These are phyloP conservation scores for Ustilago esculenta DNA, from an alignment of 1,284 basidiomycete genomes.

Conservation along the genomic window DNA sequence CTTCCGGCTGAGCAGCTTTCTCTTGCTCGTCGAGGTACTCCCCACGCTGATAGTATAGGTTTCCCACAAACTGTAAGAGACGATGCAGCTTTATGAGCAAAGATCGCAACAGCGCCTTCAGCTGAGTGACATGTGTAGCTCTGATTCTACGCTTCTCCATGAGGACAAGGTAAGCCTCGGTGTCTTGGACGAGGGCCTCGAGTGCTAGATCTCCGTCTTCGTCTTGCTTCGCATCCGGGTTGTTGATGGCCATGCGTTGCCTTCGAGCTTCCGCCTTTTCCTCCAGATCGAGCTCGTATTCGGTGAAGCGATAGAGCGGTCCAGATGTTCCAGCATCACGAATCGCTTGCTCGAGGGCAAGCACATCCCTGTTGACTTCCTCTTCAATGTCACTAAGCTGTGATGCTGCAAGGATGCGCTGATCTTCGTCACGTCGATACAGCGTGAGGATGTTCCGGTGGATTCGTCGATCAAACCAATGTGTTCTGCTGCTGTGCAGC, in stretches of 20 bases:
- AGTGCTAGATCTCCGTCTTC: constrained; percentile 16
- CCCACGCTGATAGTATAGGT: constrained; percentile 59
- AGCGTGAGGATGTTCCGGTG: constrained; percentile 50
- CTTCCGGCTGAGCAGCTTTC: neutral
- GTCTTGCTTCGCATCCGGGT: neutral
- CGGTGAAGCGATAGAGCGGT: constrained; percentile 49
- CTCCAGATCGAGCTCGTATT: constrained; percentile 32
- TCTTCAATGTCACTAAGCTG: constrained; percentile 34
- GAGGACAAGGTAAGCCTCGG: constrained; percentile 16
- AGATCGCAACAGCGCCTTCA: constrained; percentile 40
- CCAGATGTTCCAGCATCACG: constrained; percentile 25
- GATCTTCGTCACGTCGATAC: constrained; percentile 49
- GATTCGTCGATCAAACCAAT: constrained; percentile 42
- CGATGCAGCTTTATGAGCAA: constrained; percentile 58
- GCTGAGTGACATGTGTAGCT: constrained; percentile 26
- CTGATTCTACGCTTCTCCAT: constrained; percentile 30
- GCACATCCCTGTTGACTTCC: constrained; percentile 31
- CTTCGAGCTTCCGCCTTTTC: constrained; percentile 20
- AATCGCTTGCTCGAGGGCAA: constrained; percentile 35
- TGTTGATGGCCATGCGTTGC: neutral
- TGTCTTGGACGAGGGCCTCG: constrained; percentile 13
- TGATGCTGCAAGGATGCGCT: constrained; percentile 24
- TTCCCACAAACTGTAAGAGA: constrained; percentile 55
- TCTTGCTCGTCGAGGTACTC: constrained; percentile 38
- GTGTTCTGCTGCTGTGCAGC: constrained; percentile 26